Evolutionary conservation across 192 early-diverging fungal species (phyloP).

Genomic region (Rhizophlyctis rosea): DNA sequence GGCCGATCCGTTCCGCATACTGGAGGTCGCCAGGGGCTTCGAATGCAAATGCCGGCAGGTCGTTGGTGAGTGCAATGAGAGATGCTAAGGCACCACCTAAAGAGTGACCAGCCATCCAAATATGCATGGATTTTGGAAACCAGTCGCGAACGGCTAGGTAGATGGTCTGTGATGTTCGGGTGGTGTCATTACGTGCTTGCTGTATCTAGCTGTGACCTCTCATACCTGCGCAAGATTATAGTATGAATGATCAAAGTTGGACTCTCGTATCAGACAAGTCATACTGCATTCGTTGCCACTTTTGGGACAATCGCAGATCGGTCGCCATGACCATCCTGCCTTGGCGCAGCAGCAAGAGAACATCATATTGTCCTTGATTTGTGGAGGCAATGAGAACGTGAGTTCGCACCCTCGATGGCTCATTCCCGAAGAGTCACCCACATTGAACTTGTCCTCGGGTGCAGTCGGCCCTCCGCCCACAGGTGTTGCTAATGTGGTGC

Average conservation of each 20-base stretch:
- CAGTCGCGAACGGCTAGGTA: constrained; percentile 61
- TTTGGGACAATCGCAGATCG: constrained; percentile 76
- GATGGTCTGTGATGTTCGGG: constrained; percentile 46
- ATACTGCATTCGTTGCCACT: constrained; percentile 26
- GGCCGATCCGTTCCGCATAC: constrained; percentile 74
- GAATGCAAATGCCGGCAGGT: constrained; percentile 76
- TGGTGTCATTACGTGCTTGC: no score
- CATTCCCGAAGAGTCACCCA: constrained; percentile 5
- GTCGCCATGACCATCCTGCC: constrained; percentile 72
- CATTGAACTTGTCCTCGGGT: constrained; percentile 46
- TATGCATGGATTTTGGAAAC: constrained; percentile 62
- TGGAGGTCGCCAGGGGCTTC: constrained; percentile 82
- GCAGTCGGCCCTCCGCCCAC: constrained; percentile 38
- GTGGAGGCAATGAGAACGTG: not conserved
- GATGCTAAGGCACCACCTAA: constrained; percentile 56
- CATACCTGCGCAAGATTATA: constrained; percentile 57
- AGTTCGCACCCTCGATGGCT: no score
- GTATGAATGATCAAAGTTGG: constrained; percentile 58
- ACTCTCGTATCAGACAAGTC: constrained; percentile 28
- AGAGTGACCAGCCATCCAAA: constrained; percentile 81
- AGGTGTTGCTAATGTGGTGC: constrained; percentile 46
- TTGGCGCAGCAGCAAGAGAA: constrained; percentile 97
- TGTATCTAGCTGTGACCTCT: no score
- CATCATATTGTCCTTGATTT: constrained; percentile 77
- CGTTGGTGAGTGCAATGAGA: constrained; percentile 78